Evolutionary conservation across 129 eudicot species (phyloP), one percentile per base, ranked within the genome.

Genomic region (Flaveria bidentis): DNA sequence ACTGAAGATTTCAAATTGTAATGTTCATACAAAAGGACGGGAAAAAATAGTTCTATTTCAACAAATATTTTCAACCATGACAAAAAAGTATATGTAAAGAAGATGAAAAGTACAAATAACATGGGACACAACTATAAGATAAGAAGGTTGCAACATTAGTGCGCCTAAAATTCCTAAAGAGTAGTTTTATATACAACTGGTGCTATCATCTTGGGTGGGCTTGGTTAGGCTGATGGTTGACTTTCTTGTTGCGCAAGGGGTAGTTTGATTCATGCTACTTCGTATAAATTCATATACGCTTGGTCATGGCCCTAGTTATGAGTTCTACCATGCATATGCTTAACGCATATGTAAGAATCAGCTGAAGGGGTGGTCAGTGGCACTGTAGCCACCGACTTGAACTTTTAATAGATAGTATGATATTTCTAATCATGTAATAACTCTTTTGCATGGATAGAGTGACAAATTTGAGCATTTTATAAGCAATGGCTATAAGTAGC

Each of bases 61-160:
- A 8, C 17, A 71, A 17, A 70, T 49, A 71, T 20, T 52, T 28
- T 71, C 17, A n/a, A 63, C 69, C 42, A 2, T 23, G 16, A 25
- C 15, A 18, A 60, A 60, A 23, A 60, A 11, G 30, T 25, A 23
- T 23, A 11, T 12, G 20, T 9, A 57, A 60, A 60, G 66, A 60
- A 60, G 66, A 60, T 2, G 8, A 20, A 9, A 57, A 57, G 67
- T 39, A 61, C 17, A 61, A 8, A 2, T 23, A 61, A 26, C 67
- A 61, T 26, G 18, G 42, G 4, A 12, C 67, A 11, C 41, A 13
- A 61, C 13, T 10, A 25, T 3, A 61, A 61, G 18, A 26, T 61
- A 61, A 61, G 12, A 61, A 25, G 7, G 0, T 25, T 16, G 62
- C 75, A 71, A 50, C 75, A 26, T 71, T 50, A 71, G 49, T 71